phyloP scores from a whole-genome alignment of 163 green algal genomes.

The Scenedesmus sp. region DNA sequence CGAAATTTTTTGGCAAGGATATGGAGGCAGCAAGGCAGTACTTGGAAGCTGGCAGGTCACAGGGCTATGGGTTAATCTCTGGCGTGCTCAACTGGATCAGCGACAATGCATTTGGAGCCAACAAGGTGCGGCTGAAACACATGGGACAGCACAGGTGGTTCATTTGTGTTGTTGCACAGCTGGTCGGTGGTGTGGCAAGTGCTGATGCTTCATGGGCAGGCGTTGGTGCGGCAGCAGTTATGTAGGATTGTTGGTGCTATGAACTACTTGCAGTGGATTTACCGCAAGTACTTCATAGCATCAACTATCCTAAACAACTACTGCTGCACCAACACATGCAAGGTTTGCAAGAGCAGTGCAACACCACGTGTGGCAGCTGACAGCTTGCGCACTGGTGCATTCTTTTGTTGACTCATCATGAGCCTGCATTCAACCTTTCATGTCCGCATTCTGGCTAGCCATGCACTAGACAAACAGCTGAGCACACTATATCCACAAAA shows the following conservation, averaged over 20 bases:
- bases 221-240: too few relatives aligned
- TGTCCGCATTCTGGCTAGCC: neutral
- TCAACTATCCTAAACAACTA: too few relatives aligned
- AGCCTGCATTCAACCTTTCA: neutral
- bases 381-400: too few relatives aligned
- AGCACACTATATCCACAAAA: neutral
- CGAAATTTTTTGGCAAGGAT: constrained; percentile 22
- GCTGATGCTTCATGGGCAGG: neutral
- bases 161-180: neutral
- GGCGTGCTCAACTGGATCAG: constrained; percentile 41
- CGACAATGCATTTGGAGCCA: constrained; percentile 29
- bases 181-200: neutral
- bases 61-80: constrained; percentile 8
- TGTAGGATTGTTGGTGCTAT: too few relatives aligned
- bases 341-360: too few relatives aligned
- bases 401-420: too few relatives aligned
- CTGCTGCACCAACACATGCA: too few relatives aligned
- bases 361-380: too few relatives aligned
- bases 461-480: too few relatives aligned
- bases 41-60: neutral
- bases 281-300: too few relatives aligned
- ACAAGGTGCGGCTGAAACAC: neutral
- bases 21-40: constrained; percentile 36
- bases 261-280: too few relatives aligned
- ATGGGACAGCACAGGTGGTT: neutral